Base-by-base conservation (phyloP, 352 stramenopile species). In the Poterioochromonas sp. region DNA sequence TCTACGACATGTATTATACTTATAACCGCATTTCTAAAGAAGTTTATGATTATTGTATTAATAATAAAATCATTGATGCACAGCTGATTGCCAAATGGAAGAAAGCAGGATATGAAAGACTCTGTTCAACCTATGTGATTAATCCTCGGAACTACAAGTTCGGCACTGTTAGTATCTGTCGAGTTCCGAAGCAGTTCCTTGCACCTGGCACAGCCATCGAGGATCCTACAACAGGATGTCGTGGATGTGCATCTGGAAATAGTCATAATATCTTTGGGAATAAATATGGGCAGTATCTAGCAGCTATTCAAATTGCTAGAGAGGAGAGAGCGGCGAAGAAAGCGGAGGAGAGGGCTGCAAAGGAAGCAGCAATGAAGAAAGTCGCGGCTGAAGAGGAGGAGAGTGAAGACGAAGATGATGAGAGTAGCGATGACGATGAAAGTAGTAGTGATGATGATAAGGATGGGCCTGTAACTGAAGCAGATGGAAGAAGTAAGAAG, bases 131-230 rank as follows among this genome's bases (percentile, higher is more conserved):
- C 0, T 98, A 97, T 83, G 94, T 97, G 15, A 99, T 99, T 83
- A 98, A 99, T 88, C 86, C 93, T 34, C 92, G 93, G 81, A 98
- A 99, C 86, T 98, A 98, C 87, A 98, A 98, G 83, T 99, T 98
- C 86, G 95, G 95, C 3, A 98, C 94, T 0, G 95, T 96, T 34
- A 95, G 87, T 65, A 97, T 99, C 81, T 99, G 96, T 86, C 89
- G 95, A 64, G 95, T 99, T 40, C 95, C 95, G 0, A 84, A 89
- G 37, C 89, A 96, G 78, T 91, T 97, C 87, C 87, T 97, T 40
- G 90, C 86, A 51, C 64, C 76, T 54, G 90, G 86, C 0, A 86
- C 86, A 74, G 87, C 92, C 83, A 83, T 96, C 63, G 89, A 95
- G 80, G 90, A 94, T 77, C 91, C 94, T 26, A 96, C 94, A 79